Base-by-base conservation (phyloP, 164 flowering plant genomes). In the Akebia trifoliata region DNA sequence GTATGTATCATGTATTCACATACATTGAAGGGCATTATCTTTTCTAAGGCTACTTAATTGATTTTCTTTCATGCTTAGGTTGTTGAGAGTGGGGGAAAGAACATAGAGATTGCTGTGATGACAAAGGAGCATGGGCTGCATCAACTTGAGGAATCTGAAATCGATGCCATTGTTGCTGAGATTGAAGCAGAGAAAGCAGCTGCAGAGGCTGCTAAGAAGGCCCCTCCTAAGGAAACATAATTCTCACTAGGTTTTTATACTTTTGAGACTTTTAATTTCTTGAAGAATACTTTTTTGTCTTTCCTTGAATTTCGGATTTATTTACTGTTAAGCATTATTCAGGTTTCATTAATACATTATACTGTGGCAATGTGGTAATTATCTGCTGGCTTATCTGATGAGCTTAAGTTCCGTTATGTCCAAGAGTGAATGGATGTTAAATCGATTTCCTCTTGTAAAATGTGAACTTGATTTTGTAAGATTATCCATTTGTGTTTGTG, bases 51-150 rank as follows among this genome's bases (percentile, higher is more conserved):
- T 17, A 38, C 7, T 21, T 2, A 11, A 54, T 45, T 22, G 30
- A 8, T 42, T 15, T 30, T 21, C 15, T n/a, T 28, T 54, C 22
- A n/a, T 21, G 1, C 17, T 51, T 58, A 93, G 98, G 98, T 90
- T 62, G 98, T 93, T 53, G 98, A 93, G 74, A 90, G 98, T 73
- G 97, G 98, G 18, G 98, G 98, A 26, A 93, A 93, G 80, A 93
- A 93, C 89, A 83, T 93, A 36, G 98, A 93, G 70, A 75, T 93
- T 70, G 98, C 94, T 63, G 92, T 84, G 46, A 84, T 93, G 97
- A 86, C 87, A 29, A 87, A 63, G 66, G 96, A 85, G 34, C 70
- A 77, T 60, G 95, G 96, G 15, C 74, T 90, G 62, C 72, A 73
- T 8, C 94, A 93, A 63, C 84, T 90, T 12, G 98, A 93, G n/a